A percentile compares a stretch with the other conserved stretches of the same genome.
phyloP scores from a whole-genome alignment of 805 yeast genomes.

The Yarrowia sp. region DNA sequence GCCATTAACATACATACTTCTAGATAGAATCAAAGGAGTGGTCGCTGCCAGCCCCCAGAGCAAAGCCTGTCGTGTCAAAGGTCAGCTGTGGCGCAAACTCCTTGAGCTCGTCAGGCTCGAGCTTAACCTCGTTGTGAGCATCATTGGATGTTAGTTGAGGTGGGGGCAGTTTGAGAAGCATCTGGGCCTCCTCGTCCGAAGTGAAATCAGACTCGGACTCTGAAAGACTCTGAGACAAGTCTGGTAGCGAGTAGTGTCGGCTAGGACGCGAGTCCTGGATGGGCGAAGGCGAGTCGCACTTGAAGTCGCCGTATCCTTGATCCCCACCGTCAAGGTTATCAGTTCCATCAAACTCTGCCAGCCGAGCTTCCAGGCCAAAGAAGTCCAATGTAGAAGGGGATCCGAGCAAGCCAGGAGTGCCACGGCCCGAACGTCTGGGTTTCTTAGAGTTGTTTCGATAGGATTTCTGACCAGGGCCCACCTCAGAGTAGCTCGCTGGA shows the following conservation, averaged over 20 bases:
- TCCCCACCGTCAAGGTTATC: constrained; percentile 1
- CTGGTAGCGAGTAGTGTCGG: constrained; percentile 1
- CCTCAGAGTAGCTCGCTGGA: constrained; percentile 28
- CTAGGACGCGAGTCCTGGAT: neutral
- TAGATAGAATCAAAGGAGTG: constrained; percentile 17
- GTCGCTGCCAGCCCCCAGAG: constrained; percentile 17
- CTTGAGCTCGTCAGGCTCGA: constrained; percentile 17
- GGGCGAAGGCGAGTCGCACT: constrained; percentile 11
- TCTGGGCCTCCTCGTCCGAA: constrained; percentile 19
- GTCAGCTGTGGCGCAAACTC: constrained; percentile 33
- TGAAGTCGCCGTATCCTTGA: neutral
- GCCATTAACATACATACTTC: neutral
- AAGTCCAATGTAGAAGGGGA: constrained; percentile 10
- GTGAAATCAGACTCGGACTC: constrained; percentile 17
- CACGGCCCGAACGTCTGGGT: neutral
- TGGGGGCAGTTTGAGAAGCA: constrained; percentile 17
- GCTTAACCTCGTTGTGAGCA: constrained; percentile 3
- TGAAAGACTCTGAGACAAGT: constrained; percentile 28
- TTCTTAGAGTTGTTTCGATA: neutral
- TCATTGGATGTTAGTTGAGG: constrained; percentile 6
- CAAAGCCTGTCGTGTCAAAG: constrained; percentile 22
- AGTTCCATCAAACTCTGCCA: constrained; percentile 15
- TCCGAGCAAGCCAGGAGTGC: neutral
- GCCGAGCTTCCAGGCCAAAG: constrained; percentile 4
- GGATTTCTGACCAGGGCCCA: neutral